These are phyloP conservation scores for Tulasnella sp. DNA, from an alignment of 768 basidiomycete species.

Conservation along the genomic window DNA sequence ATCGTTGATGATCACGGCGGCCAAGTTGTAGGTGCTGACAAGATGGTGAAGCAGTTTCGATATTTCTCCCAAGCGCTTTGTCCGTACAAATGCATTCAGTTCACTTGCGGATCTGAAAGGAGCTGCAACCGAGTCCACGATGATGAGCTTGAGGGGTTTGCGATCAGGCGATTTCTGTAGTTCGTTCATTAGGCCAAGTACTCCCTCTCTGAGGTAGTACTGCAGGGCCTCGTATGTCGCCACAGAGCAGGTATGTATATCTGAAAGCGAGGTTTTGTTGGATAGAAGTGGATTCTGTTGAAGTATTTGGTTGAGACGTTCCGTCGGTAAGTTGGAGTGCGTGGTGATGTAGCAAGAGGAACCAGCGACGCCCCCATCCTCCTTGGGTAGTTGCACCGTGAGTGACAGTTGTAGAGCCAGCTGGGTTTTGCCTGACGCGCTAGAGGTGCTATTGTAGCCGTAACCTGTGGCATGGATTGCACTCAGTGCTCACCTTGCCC, in stretches of 20 bases:
- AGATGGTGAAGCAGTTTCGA: constrained; percentile 59
- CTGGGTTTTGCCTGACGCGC: constrained; percentile 92
- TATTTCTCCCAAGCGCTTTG: constrained; percentile 53
- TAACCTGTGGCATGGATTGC: too few species aligned
- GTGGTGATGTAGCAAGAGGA: constrained; percentile 70
- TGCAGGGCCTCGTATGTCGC: constrained; percentile 36
- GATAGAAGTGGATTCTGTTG: constrained; percentile 39
- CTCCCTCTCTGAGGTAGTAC: constrained; percentile 39
- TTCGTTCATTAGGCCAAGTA: constrained; percentile 41
- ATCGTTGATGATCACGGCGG: constrained; percentile 79
- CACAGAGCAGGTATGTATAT: constrained; percentile 51
- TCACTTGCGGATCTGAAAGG: constrained; percentile 59
- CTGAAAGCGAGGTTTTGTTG: constrained; percentile 32
- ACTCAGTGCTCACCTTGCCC: constrained; percentile 56
- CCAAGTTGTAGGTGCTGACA: constrained; percentile 49
- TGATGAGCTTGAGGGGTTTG: constrained; percentile 59
- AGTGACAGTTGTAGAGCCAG: constrained; percentile 75
- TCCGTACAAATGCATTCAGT: constrained; percentile 54
- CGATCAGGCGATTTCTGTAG: constrained; percentile 23
- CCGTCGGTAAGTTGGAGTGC: constrained; percentile 53
- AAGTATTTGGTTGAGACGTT: constrained; percentile 54
- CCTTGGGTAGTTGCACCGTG: constrained; percentile 54
- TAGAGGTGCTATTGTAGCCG: constrained; percentile 26
- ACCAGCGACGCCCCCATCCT: constrained; percentile 47
- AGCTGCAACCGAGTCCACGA: constrained; percentile 83